A percentile compares a stretch with the other conserved stretches of the same genome.
phyloP scores from a whole-genome alignment of 768 basidiomycete genomes.

The Boletus rubescentipes region DNA sequence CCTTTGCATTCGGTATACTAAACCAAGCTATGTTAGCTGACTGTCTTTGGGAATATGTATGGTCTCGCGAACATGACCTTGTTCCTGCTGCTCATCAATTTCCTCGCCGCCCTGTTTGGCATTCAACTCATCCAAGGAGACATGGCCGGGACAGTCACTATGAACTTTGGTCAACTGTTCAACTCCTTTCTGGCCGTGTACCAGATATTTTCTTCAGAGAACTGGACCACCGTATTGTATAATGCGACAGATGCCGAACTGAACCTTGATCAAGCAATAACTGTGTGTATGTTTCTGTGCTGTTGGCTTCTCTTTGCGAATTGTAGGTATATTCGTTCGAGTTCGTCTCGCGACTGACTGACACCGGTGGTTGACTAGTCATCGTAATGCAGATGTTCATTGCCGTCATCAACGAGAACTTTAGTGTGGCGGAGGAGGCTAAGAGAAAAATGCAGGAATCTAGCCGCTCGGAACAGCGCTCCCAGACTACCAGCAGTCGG shows the following conservation, averaged over 20 bases:
- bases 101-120: constrained; percentile 77
- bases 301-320: constrained; percentile 91
- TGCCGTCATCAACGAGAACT: constrained; percentile 96
- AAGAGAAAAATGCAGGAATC: constrained; percentile 81
- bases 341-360: neutral
- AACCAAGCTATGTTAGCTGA: constrained; percentile 48
- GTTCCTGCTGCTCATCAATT: constrained; percentile 89
- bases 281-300: constrained; percentile 70
- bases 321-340: constrained; percentile 49
- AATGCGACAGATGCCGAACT: constrained; percentile 58
- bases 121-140: constrained; percentile 88
- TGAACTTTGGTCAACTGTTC: constrained; percentile 82
- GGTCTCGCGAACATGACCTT: constrained; percentile 89
- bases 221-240: constrained; percentile 84
- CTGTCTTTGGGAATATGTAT: constrained; percentile 88
- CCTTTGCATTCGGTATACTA: constrained; percentile 1
- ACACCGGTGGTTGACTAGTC: constrained; percentile 46
- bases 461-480: constrained; percentile 61
- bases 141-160: constrained; percentile 45
- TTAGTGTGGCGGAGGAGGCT: constrained; percentile 85
- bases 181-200: constrained; percentile 86
- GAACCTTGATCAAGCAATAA: constrained; percentile 60
- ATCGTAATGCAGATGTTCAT: constrained; percentile 95
- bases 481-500: constrained; percentile 39
- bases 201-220: constrained; percentile 89